Conservation (phyloP, 2,329 filamentous ascomycete species). For the Macrophomina pseudophaseolina region DNA sequence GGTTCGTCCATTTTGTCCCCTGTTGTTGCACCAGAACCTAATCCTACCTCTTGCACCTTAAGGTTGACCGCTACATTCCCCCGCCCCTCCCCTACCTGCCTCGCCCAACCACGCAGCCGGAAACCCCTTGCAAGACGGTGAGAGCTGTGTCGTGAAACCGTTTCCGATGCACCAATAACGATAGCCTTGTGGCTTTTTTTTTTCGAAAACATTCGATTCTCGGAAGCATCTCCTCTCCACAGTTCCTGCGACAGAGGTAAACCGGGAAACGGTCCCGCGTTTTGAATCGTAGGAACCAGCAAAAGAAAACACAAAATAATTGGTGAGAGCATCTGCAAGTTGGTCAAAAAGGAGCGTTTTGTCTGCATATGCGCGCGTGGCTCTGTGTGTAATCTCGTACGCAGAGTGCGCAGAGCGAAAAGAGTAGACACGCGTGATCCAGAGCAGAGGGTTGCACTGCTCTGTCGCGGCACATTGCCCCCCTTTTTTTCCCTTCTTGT, state of each 20-base stretch:
- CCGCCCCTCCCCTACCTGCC: background rate
- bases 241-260: too few relatives aligned
- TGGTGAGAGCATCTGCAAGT: too few relatives aligned
- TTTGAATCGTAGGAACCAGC: background rate
- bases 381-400: background rate
- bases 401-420: background rate
- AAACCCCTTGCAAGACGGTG: background rate
- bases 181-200: background rate
- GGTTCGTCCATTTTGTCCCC: background rate
- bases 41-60: background rate
- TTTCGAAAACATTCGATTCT: background rate
- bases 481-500: background rate
- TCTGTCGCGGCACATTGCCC: too few relatives aligned
- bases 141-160: slow-evolving; percentile 2
- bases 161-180: slow-evolving; percentile 6
- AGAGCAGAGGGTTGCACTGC: too few relatives aligned
- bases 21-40: background rate
- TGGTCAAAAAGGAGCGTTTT: too few relatives aligned
- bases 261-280: background rate
- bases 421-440: background rate
- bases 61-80: slow-evolving; percentile 1
- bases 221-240: background rate
- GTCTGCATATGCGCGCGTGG: too few relatives aligned
- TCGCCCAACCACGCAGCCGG: background rate
- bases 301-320: too few relatives aligned